A percentile compares a stretch with the other conserved stretches of the same genome.
phyloP scores from a whole-genome alignment of 495 filamentous ascomycete species.

The Penicillium arizonense region DNA sequence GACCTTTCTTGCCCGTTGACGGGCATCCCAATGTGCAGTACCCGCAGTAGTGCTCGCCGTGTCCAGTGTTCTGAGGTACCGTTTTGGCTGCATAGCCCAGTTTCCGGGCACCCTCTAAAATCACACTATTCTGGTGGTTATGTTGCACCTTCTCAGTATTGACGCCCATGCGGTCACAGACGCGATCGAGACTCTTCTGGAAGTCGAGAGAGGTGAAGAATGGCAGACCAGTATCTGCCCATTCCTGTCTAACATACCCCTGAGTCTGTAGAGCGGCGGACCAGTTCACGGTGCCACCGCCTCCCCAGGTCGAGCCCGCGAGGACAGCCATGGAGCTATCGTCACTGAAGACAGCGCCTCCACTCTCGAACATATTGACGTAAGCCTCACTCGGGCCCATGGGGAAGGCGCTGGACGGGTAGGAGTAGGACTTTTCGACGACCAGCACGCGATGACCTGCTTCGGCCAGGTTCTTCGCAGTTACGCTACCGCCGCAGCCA shows the following conservation, averaged over 20 bases:
- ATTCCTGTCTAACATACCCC: conserved; percentile 76
- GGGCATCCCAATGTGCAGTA: conserved; percentile 79
- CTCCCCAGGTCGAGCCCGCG: conserved; percentile 78
- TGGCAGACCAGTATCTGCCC: conserved; percentile 68
- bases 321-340: conserved; percentile 60
- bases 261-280: conserved; percentile 80
- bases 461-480: conserved; percentile 76
- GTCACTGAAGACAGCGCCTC: conserved; percentile 54
- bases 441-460: conserved; percentile 74
- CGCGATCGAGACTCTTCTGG: conserved; percentile 72
- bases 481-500: conserved; percentile 83
- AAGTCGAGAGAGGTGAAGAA: conserved; percentile 77
- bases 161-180: conserved; percentile 77
- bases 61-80: conserved; percentile 77
- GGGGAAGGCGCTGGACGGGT: conserved; percentile 67
- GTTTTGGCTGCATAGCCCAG: conserved; percentile 69
- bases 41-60: conserved; percentile 69
- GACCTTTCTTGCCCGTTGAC: conserved; percentile 70
- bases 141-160: conserved; percentile 63
- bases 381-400: conserved; percentile 59
- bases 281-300: conserved; percentile 89
- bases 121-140: conserved; percentile 63
- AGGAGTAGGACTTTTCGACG: conserved; percentile 79
- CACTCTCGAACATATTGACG: conserved; percentile 63
- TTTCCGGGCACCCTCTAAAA: conserved; percentile 73